Percentiles rank a stretch among this genome's conserved stretches.
phyloP scores from a whole-genome alignment of 441 rosid genomes.

The Arabidopsis lyrata region DNA sequence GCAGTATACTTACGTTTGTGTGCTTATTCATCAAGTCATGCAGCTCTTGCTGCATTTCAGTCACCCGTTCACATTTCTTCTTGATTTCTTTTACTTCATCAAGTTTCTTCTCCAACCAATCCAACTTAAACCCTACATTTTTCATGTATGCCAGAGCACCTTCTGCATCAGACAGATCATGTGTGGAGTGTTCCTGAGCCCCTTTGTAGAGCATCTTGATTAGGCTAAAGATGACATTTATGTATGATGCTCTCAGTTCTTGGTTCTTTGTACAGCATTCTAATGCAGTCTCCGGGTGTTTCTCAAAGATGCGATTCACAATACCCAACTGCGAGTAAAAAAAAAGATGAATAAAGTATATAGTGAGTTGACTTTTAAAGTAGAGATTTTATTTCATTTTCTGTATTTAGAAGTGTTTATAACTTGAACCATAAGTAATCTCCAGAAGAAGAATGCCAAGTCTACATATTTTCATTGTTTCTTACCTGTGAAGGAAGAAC shows the following conservation, averaged over 20 bases:
- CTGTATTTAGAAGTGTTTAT: neutral
- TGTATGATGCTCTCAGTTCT: slow-evolving; percentile 11
- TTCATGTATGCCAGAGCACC: neutral
- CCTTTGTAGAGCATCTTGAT: slow-evolving; percentile 5
- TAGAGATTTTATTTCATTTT: neutral
- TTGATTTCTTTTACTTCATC: neutral
- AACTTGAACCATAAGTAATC: neutral
- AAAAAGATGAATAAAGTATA: neutral
- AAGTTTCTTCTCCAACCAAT: slow-evolving; percentile 14
- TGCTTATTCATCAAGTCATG: neutral
- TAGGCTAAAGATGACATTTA: slow-evolving; percentile 1
- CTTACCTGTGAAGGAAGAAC: slow-evolving; percentile 19
- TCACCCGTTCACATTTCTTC: neutral
- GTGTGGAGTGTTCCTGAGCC: neutral
- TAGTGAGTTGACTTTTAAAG: neutral
- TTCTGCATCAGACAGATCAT: neutral
- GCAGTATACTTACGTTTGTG: neutral
- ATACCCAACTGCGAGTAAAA: neutral
- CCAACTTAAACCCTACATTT: neutral
- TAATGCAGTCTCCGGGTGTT: slow-evolving; percentile 16
- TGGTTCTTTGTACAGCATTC: neutral
- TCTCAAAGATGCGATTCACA: slow-evolving; percentile 8
- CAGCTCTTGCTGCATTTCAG: neutral
- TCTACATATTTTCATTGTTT: neutral
- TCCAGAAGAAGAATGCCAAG: neutral